Conservation (phyloP, 495 filamentous ascomycete genomes). For the Pyrenula aspistea region DNA sequence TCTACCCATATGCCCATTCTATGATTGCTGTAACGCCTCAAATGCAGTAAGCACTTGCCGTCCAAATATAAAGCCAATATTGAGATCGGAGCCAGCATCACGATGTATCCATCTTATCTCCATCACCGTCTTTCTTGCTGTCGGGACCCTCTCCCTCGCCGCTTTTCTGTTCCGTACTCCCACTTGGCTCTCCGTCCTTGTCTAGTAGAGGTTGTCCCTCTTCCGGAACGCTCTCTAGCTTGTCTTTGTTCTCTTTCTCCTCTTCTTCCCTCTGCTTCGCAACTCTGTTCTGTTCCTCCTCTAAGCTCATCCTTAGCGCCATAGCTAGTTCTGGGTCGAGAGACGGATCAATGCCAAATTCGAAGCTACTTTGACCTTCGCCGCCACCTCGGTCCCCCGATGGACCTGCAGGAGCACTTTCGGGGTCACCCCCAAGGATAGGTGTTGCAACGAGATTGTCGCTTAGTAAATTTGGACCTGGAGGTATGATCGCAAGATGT, state of each 20-base stretch:
- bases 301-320: slow-evolving; percentile 93
- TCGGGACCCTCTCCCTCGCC: slow-evolving; percentile 15
- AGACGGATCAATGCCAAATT: slow-evolving; percentile 42
- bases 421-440: slow-evolving; percentile 70
- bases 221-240: slow-evolving; percentile 73
- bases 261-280: slow-evolving; percentile 68
- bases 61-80: too few relatives aligned
- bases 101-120: slow-evolving; percentile 84
- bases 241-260: slow-evolving; percentile 50
- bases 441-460: slow-evolving; percentile 88
- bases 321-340: slow-evolving; percentile 87
- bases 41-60: too few relatives aligned
- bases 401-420: slow-evolving; percentile 32
- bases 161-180: slow-evolving; percentile 26
- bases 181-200: slow-evolving; percentile 56
- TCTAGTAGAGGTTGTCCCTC: slow-evolving; percentile 60
- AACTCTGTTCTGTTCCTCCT: slow-evolving; percentile 90
- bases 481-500: slow-evolving; percentile 80
- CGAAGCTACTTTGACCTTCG: slow-evolving; percentile 40
- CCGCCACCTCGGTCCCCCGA: slow-evolving; percentile 53
- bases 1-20: too few relatives aligned
- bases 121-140: slow-evolving; percentile 51
- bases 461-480: slow-evolving; percentile 79
- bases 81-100: slow-evolving; percentile 18
- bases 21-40: too few relatives aligned